Evolutionary conservation across 768 basidiomycete genomes (phyloP).

Genomic region (Mycena sanguinolenta): DNA sequence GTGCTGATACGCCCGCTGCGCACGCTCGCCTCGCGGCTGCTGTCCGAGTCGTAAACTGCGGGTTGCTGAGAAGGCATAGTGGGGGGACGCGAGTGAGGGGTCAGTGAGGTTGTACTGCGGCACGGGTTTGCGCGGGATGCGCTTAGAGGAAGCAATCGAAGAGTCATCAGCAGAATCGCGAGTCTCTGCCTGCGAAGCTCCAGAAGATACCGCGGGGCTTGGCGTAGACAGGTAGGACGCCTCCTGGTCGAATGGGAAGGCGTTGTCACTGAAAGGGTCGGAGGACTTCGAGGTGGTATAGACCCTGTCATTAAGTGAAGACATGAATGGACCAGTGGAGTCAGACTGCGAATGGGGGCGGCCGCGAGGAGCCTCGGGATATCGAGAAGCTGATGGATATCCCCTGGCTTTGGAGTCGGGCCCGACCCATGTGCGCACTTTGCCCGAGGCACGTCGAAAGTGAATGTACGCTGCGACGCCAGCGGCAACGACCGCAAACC

Average conservation of each 20-base stretch:
- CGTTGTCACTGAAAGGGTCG: slow-evolving; percentile 27
- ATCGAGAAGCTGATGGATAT: slow-evolving; percentile 20
- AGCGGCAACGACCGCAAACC: slow-evolving; percentile 50
- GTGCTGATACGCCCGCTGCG: slow-evolving; percentile 18
- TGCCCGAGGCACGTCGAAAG: slow-evolving; percentile 42
- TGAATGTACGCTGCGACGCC: slow-evolving; percentile 43
- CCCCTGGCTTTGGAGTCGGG: slow-evolving; percentile 46
- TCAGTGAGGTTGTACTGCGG: slow-evolving; percentile 60
- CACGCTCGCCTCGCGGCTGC: slow-evolving; percentile 32
- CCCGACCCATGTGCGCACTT: slow-evolving; percentile 46
- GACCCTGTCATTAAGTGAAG: slow-evolving; percentile 29
- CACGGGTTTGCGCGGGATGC: slow-evolving; percentile 67
- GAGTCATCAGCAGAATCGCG: slow-evolving; percentile 21
- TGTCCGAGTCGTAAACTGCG: slow-evolving; percentile 19
- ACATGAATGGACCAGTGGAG: slow-evolving; percentile 31
- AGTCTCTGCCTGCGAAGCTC: slow-evolving; percentile 36
- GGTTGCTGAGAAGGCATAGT: slow-evolving; percentile 11
- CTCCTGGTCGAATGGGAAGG: slow-evolving; percentile 27
- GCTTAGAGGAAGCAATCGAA: slow-evolving; percentile 36
- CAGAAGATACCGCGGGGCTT: slow-evolving; percentile 44
- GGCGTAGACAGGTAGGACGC: slow-evolving; percentile 40
- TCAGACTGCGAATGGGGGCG: slow-evolving; percentile 35
- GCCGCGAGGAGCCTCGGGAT: not conserved
- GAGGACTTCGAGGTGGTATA: slow-evolving; percentile 37
- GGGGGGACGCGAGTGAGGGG: slow-evolving; percentile 37